Percentiles rank a stretch among this genome's conserved stretches.
Conservation (phyloP, 1,284 basidiomycete species). For the Ustilago esculenta region DNA sequence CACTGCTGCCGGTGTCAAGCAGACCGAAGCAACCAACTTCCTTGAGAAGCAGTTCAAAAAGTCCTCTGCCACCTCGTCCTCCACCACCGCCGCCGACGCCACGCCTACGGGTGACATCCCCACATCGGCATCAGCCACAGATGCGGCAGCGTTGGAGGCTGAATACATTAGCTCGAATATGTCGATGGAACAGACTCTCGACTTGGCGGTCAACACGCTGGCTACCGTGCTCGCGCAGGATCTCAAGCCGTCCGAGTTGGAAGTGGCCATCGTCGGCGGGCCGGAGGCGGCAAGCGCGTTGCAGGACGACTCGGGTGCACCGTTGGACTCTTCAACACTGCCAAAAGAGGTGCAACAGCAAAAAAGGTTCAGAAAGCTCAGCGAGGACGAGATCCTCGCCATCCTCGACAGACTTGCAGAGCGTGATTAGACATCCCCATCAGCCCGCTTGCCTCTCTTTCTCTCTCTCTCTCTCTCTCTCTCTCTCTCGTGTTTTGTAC, state of each 20-base stretch:
- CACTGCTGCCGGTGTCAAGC: conserved; percentile 94
- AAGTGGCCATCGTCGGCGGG: conserved; percentile 70
- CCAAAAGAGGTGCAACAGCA: conserved; percentile 44
- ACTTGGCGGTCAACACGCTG: conserved; percentile 95
- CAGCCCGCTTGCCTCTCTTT: too few relatives aligned
- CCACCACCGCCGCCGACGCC: conserved; percentile 9
- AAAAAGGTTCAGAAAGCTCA: conserved; percentile 59
- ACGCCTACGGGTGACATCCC: background rate
- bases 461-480: background rate
- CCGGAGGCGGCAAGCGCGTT: conserved; percentile 31
- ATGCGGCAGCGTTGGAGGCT: conserved; percentile 55
- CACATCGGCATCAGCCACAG: conserved; percentile 31
- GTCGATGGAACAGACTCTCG: conserved; percentile 57
- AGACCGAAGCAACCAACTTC: conserved; percentile 95
- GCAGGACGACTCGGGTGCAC: conserved; percentile 15
- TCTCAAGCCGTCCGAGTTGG: conserved; percentile 77
- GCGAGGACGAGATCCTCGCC: conserved; percentile 54
- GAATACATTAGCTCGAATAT: conserved; percentile 45
- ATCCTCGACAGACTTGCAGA: conserved; percentile 65
- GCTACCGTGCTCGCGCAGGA: conserved; percentile 93
- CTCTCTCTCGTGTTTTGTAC: background rate
- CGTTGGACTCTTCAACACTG: conserved; percentile 25
- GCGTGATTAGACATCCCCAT: conserved; percentile 61
- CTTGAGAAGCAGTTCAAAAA: conserved; percentile 99
- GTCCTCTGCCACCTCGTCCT: conserved; percentile 67